Evolutionary conservation across 2,329 filamentous ascomycete genomes (phyloP).

Genomic region (Ilyonectria destructans): DNA sequence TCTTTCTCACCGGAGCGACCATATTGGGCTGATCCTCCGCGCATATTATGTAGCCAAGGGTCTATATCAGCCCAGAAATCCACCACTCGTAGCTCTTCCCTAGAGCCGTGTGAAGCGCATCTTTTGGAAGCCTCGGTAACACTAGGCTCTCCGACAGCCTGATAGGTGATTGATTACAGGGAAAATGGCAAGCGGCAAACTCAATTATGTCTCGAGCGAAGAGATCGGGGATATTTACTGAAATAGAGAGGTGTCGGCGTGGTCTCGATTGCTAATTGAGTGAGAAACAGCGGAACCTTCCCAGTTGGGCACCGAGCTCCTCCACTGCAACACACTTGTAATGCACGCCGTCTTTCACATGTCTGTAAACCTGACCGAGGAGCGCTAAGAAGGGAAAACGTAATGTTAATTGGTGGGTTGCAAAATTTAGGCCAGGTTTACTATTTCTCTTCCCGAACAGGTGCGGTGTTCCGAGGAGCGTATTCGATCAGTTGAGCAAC

Average conservation of each 20-base stretch:
- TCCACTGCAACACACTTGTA: neutral
- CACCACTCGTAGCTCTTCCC: neutral
- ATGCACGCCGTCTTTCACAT: neutral
- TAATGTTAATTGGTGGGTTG: neutral
- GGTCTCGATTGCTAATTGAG: neutral
- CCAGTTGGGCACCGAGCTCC: slow-evolving; percentile 5
- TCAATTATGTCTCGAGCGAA: neutral
- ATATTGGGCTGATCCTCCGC: slow-evolving; percentile 6
- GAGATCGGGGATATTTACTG: neutral
- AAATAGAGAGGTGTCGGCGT: neutral
- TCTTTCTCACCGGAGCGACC: neutral
- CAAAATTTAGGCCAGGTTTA: no score
- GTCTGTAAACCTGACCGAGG: neutral
- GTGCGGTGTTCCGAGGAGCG: neutral
- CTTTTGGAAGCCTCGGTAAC: neutral
- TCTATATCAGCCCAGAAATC: neutral
- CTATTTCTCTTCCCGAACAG: neutral
- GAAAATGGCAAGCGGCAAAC: neutral
- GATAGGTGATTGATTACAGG: neutral
- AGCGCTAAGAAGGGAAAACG: neutral
- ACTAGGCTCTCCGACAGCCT: neutral
- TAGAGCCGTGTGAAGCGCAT: neutral
- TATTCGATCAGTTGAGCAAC: neutral
- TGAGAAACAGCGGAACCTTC: neutral
- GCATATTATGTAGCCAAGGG: neutral